A percentile compares a stretch with the other conserved stretches of the same genome.
phyloP scores from a whole-genome alignment of 768 basidiomycete species.

The Lentinula boryana region DNA sequence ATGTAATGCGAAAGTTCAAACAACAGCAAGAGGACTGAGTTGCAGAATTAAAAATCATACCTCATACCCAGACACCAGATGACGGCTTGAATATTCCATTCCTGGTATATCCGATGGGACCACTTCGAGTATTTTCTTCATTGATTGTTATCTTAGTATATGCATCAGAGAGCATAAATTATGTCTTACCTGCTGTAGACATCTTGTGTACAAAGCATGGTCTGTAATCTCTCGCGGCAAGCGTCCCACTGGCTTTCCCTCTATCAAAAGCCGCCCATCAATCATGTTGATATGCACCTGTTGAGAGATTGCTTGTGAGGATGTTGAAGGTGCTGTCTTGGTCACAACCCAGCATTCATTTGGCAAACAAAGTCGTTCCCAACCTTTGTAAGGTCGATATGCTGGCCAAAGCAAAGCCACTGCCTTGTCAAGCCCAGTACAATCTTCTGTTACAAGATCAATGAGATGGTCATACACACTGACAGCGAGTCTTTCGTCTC shows the following conservation, averaged over 20 bases:
- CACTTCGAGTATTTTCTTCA: conserved; percentile 22
- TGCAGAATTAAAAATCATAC: conserved; percentile 8
- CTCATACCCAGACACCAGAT: conserved; percentile 13
- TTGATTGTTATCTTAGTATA: neutral
- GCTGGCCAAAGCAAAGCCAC: conserved; percentile 11
- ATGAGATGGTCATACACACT: conserved; percentile 11
- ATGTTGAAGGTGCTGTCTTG: conserved; percentile 13
- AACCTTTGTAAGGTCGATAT: conserved; percentile 12
- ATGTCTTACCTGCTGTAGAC: conserved; percentile 30
- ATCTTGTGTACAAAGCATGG: conserved; percentile 25
- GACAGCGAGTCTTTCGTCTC: conserved; percentile 23
- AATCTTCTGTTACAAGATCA: neutral
- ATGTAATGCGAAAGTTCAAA: no score
- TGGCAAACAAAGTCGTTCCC: conserved; percentile 15
- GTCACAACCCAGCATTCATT: conserved; percentile 23
- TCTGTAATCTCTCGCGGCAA: conserved; percentile 26
- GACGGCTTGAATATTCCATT: conserved; percentile 20
- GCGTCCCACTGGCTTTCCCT: conserved; percentile 32
- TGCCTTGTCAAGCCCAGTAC: conserved; percentile 1
- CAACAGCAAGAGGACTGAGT: no score
- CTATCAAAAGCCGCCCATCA: conserved; percentile 32
- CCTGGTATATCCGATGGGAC: conserved; percentile 26
- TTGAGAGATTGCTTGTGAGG: conserved; percentile 12
- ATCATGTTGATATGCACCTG: conserved; percentile 34
- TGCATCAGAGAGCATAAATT: neutral